Percentiles rank a stretch among this genome's conserved stretches.
Evolutionary conservation across 1,284 basidiomycete genomes (phyloP).

Genomic region (Vanrija pseudolonga): DNA sequence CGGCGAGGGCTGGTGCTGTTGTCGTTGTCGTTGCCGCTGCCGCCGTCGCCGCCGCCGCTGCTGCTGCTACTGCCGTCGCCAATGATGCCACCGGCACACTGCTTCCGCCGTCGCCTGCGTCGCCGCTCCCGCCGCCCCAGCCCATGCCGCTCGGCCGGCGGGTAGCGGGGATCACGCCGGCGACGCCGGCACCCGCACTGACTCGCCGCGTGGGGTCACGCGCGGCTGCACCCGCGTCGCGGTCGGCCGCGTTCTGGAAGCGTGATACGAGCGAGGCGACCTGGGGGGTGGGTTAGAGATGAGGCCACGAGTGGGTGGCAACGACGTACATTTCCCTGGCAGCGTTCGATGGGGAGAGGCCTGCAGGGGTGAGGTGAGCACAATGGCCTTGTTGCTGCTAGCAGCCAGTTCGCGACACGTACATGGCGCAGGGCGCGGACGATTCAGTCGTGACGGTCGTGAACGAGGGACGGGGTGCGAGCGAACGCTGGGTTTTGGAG

Average conservation of each 20-base stretch:
- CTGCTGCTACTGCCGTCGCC: not conserved
- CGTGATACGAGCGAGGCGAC: slow-evolving; percentile 22
- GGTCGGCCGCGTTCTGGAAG: slow-evolving; percentile 21
- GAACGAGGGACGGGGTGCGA: too few relatives aligned
- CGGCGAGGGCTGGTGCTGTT: not conserved
- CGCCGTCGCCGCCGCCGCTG: not conserved
- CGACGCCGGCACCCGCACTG: not conserved
- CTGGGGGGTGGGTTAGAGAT: slow-evolving; percentile 8
- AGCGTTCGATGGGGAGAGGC: slow-evolving; percentile 23
- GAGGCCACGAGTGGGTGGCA: not conserved
- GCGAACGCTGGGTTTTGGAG: too few relatives aligned
- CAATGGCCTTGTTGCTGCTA: too few relatives aligned
- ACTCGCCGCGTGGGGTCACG: slow-evolving; percentile 11
- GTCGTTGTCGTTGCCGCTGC: too few relatives aligned
- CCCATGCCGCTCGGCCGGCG: not conserved
- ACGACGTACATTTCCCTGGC: slow-evolving; percentile 17
- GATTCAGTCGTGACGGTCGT: too few relatives aligned
- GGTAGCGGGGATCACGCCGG: not conserved
- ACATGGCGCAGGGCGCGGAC: too few relatives aligned
- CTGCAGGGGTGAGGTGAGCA: slow-evolving; percentile 2
- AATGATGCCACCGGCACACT: not conserved
- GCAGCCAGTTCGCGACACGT: too few relatives aligned
- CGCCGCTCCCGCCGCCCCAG: not conserved
- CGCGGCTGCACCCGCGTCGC: slow-evolving; percentile 10
- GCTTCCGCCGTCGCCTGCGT: not conserved